Conservation (phyloP, 2,329 filamentous ascomycete species). For the Fragosphaeria purpurea region DNA sequence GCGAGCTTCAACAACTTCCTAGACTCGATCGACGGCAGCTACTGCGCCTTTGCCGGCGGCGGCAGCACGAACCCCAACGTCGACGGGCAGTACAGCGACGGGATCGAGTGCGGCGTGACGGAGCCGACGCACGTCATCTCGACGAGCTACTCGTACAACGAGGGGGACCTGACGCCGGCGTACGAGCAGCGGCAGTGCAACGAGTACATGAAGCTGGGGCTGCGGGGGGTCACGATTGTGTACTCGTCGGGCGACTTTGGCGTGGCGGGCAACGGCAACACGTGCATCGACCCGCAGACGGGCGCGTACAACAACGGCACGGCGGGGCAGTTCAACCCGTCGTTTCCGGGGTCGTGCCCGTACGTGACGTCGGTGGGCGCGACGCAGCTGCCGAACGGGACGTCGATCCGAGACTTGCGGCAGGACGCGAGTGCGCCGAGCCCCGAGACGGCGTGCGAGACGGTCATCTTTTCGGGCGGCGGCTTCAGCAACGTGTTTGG, state of each 20-base stretch:
- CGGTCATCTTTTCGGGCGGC: slow-evolving; percentile 34
- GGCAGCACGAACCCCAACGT: slow-evolving; percentile 25
- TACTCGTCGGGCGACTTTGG: slow-evolving; percentile 42
- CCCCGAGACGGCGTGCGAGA: slow-evolving; percentile 35
- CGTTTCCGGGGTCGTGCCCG: slow-evolving; percentile 35
- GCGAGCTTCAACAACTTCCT: slow-evolving; percentile 21
- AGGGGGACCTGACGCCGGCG: slow-evolving; percentile 35
- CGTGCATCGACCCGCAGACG: slow-evolving; percentile 24
- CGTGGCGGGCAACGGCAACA: slow-evolving; percentile 28
- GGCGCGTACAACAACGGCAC: slow-evolving; percentile 20
- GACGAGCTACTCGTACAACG: slow-evolving; percentile 43
- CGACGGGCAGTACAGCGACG: slow-evolving; percentile 26
- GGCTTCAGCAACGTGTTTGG: slow-evolving; percentile 37
- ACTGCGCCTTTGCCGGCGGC: slow-evolving; percentile 32
- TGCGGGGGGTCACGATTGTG: slow-evolving; percentile 40
- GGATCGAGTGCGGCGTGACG: slow-evolving; percentile 34
- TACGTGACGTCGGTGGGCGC: slow-evolving; percentile 44
- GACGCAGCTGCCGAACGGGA: slow-evolving; percentile 32
- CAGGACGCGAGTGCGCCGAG: slow-evolving; percentile 1
- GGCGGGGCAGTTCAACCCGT: slow-evolving; percentile 35
- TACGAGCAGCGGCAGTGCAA: slow-evolving; percentile 43
- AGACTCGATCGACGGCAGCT: slow-evolving; percentile 35
- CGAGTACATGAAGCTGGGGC: slow-evolving; percentile 48
- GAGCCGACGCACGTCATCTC: slow-evolving; percentile 41
- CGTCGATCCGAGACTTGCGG: slow-evolving; percentile 18